These are phyloP conservation scores for Ascochyta koolunga DNA, from an alignment of 2,329 filamentous ascomycete genomes.

Conservation along the genomic window DNA sequence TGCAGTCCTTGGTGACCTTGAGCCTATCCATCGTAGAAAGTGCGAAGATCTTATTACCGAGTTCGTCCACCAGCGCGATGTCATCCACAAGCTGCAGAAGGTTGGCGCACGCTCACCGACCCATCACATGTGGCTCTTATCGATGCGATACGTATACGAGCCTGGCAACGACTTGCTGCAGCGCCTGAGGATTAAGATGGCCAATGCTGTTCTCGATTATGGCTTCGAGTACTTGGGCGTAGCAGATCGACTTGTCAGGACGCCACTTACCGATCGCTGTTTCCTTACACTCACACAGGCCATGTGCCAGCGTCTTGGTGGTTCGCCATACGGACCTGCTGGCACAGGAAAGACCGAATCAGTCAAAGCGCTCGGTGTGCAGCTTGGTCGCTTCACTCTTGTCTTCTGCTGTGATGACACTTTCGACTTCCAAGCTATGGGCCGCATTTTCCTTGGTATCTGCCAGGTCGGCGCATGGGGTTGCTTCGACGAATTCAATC, in stretches of 20 bases:
- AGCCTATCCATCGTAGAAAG: slow-evolving; percentile 87
- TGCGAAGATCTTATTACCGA: slow-evolving; percentile 99
- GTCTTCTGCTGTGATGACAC: slow-evolving; percentile 99
- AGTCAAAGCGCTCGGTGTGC: slow-evolving; percentile 94
- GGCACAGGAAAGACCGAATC: slow-evolving; percentile 99
- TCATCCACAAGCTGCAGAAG: slow-evolving; percentile 83
- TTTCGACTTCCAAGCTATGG: slow-evolving; percentile 99
- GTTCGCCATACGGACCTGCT: slow-evolving; percentile 95
- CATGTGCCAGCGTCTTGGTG: slow-evolving; percentile 90
- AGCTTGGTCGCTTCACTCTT: slow-evolving; percentile 94
- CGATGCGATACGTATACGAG: slow-evolving; percentile 95
- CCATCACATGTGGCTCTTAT: slow-evolving; percentile 91
- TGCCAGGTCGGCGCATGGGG: slow-evolving; percentile 99
- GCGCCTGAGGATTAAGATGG: slow-evolving; percentile 91
- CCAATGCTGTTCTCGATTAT: slow-evolving; percentile 92
- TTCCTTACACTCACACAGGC: slow-evolving; percentile 98
- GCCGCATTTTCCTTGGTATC: slow-evolving; percentile 97
- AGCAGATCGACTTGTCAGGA: slow-evolving; percentile 92
- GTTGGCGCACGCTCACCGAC: slow-evolving; percentile 74
- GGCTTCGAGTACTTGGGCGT: slow-evolving; percentile 98
- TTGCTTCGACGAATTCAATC: slow-evolving; percentile 99
- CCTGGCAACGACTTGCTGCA: slow-evolving; percentile 80
- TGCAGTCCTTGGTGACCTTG: slow-evolving; percentile 88
- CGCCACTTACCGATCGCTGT: slow-evolving; percentile 95
- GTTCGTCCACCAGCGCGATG: slow-evolving; percentile 95